Evolutionary conservation across 2,329 filamentous ascomycete species (phyloP), one percentile per base, ranked within the genome.

Genomic region (Macrophomina pseudophaseolina): DNA sequence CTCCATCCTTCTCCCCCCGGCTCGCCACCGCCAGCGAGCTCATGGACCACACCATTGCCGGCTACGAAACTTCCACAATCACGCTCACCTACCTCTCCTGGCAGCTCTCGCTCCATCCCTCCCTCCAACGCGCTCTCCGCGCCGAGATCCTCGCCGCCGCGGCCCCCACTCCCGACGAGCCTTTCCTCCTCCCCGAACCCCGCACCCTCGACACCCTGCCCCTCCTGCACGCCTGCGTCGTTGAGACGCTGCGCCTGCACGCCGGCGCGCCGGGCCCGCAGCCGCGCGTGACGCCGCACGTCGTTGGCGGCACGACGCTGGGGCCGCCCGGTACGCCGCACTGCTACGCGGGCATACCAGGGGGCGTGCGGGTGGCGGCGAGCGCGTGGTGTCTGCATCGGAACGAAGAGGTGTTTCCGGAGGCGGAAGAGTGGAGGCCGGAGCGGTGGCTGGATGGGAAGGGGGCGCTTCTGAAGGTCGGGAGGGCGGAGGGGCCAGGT

Each of bases 41-140:
- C 68, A 85, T 92, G 51, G 91, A 94, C 72, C 91, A 95, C 69
- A 82, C 92, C 2, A 86, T 91, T 1, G 92, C 92, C 0, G 92
- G 91, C 0, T 91, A 93, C 70, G 92, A 95, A 74, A 94, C 92
- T 0, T 90, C 89, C 4, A 90, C 88, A 2, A 88, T 93, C 46
- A 87, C 87, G 0, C 79, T 92, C 23, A 87, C 86, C 1, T 91
- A 90, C 72, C 75, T 88, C 1, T 79, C 86, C 16, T 88, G 88
- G 80, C 83, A 89, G 58, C 80, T 75, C 70, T 85, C 67, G 71
- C 75, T 16, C 77, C 73, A 74, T 51, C 64, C 71, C 68, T 38
- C 70, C 7, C 69, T 76, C 42, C 75, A 80, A 71, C 56, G 46
- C 0, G 71, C 70, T 69, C 79, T 91, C 1, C 74, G 77, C 56